phyloP scores from a whole-genome alignment of 371 early-diverging fungal genomes.

The Mucor sp. region DNA sequence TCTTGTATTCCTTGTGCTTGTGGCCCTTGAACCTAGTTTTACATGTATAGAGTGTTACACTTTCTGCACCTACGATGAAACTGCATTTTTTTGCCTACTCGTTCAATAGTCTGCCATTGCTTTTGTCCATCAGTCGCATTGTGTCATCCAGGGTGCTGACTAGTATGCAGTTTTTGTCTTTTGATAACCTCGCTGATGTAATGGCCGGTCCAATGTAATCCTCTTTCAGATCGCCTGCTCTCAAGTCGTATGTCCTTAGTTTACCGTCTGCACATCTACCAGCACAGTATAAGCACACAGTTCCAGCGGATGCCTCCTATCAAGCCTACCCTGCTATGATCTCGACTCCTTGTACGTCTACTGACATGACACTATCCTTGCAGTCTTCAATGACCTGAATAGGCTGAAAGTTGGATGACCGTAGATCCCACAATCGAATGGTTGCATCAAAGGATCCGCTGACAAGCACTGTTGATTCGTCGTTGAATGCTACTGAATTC shows the following conservation, averaged over 20 bases:
- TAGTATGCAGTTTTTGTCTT: constrained; percentile 78
- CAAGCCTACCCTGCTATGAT: constrained; percentile 71
- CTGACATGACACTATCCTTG: constrained; percentile 85
- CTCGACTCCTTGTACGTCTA: constrained; percentile 70
- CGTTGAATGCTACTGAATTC: constrained; percentile 83
- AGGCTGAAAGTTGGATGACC: constrained; percentile 69
- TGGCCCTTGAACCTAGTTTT: constrained; percentile 76
- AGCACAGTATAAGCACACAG: not conserved
- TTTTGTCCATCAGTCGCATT: constrained; percentile 82
- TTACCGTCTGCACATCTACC: constrained; percentile 81
- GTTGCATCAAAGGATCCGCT: constrained; percentile 92
- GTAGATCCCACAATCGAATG: constrained; percentile 87
- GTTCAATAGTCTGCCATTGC: constrained; percentile 74
- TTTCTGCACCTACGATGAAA: not conserved
- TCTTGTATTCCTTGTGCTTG: constrained; percentile 72
- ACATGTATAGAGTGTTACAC: not conserved
- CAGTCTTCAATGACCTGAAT: constrained; percentile 88
- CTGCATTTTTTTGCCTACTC: constrained; percentile 43
- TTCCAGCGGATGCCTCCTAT: too few species aligned
- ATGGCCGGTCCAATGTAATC: constrained; percentile 83
- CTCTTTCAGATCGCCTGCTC: constrained; percentile 68
- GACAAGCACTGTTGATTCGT: constrained; percentile 75
- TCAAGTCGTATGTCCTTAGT: constrained; percentile 83
- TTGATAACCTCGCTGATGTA: constrained; percentile 73
- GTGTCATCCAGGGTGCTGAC: constrained; percentile 75